A percentile compares a stretch with the other conserved stretches of the same genome.
phyloP scores from a whole-genome alignment of 495 filamentous ascomycete genomes.

The Talaromyces stipitatus region DNA sequence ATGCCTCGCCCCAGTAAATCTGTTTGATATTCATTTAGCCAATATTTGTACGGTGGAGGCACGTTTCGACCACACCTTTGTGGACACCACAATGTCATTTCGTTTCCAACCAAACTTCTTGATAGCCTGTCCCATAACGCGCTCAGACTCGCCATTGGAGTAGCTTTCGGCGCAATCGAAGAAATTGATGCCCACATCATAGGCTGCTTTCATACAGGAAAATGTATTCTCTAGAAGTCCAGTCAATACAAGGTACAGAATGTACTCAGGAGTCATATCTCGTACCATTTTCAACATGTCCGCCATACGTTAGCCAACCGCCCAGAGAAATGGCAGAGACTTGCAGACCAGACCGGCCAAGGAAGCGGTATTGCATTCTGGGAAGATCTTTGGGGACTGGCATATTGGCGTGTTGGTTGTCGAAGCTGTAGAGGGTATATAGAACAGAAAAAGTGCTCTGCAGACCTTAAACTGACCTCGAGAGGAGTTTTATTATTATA shows the following conservation, averaged over 20 bases:
- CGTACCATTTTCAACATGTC: conserved; percentile 62
- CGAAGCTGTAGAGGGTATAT: too few species aligned
- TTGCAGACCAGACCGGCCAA: conserved; percentile 67
- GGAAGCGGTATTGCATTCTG: conserved; percentile 68
- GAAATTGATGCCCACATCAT: conserved; percentile 69
- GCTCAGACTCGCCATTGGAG: conserved; percentile 59
- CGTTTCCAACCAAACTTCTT: conserved; percentile 57
- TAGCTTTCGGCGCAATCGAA: conserved; percentile 54
- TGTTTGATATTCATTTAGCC: conserved; percentile 11
- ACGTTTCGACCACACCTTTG: conserved; percentile 47
- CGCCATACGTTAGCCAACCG: conserved; percentile 72
- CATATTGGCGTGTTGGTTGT: not conserved
- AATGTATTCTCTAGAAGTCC: conserved; percentile 45
- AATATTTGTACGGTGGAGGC: not conserved
- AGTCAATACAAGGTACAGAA: not conserved
- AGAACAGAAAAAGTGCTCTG: too few species aligned
- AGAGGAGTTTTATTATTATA: too few species aligned
- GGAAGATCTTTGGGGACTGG: conserved; percentile 26
- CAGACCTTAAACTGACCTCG: too few species aligned
- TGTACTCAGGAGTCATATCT: too few species aligned
- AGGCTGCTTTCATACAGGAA: conserved; percentile 66
- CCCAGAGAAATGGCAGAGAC: conserved; percentile 68
- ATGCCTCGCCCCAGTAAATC: conserved; percentile 60
- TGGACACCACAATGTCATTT: conserved; percentile 76
- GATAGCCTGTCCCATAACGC: conserved; percentile 65